phyloP scores from a whole-genome alignment of 2,329 filamentous ascomycete species.

The Chalara sp. region DNA sequence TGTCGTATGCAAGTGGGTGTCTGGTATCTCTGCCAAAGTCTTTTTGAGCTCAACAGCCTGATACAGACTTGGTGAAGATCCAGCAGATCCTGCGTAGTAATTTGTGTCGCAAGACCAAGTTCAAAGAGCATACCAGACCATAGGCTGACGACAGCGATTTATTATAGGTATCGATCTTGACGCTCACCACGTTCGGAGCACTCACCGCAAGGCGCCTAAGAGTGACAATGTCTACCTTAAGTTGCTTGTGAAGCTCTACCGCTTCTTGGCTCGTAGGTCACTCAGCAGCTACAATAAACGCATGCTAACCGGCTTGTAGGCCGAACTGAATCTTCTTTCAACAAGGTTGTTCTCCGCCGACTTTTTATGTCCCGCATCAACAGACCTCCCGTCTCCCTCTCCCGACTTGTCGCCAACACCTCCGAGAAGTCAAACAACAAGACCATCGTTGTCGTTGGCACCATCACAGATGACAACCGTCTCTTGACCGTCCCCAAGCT shows the following conservation, averaged over 20 bases:
- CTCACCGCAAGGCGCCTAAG: constrained; percentile 92
- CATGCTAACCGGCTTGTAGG: constrained; percentile 41
- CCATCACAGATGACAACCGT: constrained; percentile 97
- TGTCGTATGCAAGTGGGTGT: constrained; percentile 29
- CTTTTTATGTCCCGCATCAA: constrained; percentile 99
- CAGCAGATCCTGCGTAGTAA: constrained; percentile 25
- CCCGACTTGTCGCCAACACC: constrained; percentile 72
- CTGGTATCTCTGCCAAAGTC: constrained; percentile 14
- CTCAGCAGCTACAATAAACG: neutral
- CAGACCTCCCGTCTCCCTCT: constrained; percentile 90
- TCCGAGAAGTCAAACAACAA: constrained; percentile 62
- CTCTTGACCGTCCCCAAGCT: constrained; percentile 86
- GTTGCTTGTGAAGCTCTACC: constrained; percentile 96
- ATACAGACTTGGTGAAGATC: constrained; percentile 9
- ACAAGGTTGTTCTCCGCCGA: constrained; percentile 96
- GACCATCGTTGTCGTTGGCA: constrained; percentile 90
- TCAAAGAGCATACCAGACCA: constrained; percentile 57
- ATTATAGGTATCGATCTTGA: constrained; percentile 64
- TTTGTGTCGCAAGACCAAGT: constrained; percentile 28
- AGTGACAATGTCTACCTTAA: constrained; percentile 97
- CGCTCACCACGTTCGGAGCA: constrained; percentile 61
- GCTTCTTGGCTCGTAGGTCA: constrained; percentile 86
- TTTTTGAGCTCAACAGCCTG: constrained; percentile 13
- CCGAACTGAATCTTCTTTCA: constrained; percentile 96
- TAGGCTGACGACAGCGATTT: constrained; percentile 54